A percentile compares a stretch with the other conserved stretches of the same genome.
These are phyloP conservation scores for Cladosporium sp. DNA, from an alignment of 2,329 filamentous ascomycete species.

Conservation along the genomic window DNA sequence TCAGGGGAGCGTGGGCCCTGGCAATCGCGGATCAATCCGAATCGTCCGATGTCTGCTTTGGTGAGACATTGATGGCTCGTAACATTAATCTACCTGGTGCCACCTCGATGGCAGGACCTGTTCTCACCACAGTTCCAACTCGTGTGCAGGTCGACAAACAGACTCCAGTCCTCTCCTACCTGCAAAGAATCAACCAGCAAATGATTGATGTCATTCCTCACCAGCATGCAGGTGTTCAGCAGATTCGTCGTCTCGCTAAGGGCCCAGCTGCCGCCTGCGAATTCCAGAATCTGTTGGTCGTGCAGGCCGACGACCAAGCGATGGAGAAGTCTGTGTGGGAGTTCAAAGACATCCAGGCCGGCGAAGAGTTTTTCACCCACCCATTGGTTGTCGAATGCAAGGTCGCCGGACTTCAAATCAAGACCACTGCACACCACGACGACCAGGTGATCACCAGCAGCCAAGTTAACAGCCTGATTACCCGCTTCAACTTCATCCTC, in stretches of 20 bases:
- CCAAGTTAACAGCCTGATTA: slow-evolving; percentile 1
- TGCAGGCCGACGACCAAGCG: slow-evolving; percentile 37
- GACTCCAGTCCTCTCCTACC: not conserved
- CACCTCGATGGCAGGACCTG: slow-evolving; percentile 21
- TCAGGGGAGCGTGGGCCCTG: slow-evolving; percentile 9
- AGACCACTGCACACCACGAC: slow-evolving; percentile 10
- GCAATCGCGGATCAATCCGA: slow-evolving; percentile 10
- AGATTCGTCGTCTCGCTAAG: not conserved
- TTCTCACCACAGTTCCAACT: slow-evolving; percentile 37
- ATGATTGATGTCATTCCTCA: slow-evolving; percentile 11
- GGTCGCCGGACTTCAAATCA: slow-evolving; percentile 2
- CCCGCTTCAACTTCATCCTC: slow-evolving; percentile 11
- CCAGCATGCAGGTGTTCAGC: slow-evolving; percentile 10
- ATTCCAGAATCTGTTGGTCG: slow-evolving; percentile 53
- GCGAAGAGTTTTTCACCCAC: slow-evolving; percentile 11
- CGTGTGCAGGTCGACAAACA: slow-evolving; percentile 17
- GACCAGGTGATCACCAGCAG: not conserved
- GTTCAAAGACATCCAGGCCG: slow-evolving; percentile 3
- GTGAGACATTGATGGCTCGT: slow-evolving; percentile 10
- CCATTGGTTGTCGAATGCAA: slow-evolving; percentile 10
- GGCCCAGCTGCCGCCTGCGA: slow-evolving; percentile 46
- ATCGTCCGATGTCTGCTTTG: slow-evolving; percentile 1
- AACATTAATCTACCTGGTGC: slow-evolving; percentile 7
- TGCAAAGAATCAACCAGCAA: slow-evolving; percentile 7
- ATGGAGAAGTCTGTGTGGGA: slow-evolving; percentile 8